Evolutionary conservation across 2,329 filamentous ascomycete species (phyloP).

Genomic region (Ophiosphaerella narmari): DNA sequence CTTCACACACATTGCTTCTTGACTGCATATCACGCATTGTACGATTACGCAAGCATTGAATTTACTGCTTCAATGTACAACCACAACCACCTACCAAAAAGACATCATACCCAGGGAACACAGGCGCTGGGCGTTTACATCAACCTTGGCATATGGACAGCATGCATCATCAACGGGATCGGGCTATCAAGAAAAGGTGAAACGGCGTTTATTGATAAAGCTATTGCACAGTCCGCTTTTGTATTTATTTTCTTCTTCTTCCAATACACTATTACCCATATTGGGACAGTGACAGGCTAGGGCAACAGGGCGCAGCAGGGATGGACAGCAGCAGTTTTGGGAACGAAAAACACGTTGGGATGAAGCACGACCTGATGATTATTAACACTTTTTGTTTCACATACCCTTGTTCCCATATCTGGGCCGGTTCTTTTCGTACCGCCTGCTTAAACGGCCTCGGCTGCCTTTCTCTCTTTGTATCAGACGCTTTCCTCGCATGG

Average conservation of each 20-base stretch:
- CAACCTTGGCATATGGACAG: background rate
- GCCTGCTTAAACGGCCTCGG: no score
- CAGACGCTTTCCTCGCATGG: no score
- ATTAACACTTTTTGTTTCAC: no score
- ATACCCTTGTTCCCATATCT: no score
- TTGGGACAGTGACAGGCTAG: no score
- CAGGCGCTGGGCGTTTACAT: slow-evolving; percentile 7
- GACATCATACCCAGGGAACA: background rate
- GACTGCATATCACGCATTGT: slow-evolving; percentile 16
- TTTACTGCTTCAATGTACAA: slow-evolving; percentile 20
- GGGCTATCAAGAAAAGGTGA: slow-evolving; percentile 1
- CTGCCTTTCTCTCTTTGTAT: no score
- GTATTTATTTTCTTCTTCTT: background rate
- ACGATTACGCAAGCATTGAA: slow-evolving; percentile 21
- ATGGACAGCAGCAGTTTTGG: no score
- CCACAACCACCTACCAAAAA: background rate
- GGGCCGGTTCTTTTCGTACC: no score
- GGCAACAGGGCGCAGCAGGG: no score
- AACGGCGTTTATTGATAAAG: background rate
- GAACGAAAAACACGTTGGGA: no score
- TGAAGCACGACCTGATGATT: no score
- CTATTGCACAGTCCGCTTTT: background rate
- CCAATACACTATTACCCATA: background rate
- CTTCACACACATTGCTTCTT: slow-evolving; percentile 9
- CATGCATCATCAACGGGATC: slow-evolving; percentile 2